These are phyloP conservation scores for Platismatia glauca DNA, from an alignment of 495 filamentous ascomycete genomes.

Conservation along the genomic window DNA sequence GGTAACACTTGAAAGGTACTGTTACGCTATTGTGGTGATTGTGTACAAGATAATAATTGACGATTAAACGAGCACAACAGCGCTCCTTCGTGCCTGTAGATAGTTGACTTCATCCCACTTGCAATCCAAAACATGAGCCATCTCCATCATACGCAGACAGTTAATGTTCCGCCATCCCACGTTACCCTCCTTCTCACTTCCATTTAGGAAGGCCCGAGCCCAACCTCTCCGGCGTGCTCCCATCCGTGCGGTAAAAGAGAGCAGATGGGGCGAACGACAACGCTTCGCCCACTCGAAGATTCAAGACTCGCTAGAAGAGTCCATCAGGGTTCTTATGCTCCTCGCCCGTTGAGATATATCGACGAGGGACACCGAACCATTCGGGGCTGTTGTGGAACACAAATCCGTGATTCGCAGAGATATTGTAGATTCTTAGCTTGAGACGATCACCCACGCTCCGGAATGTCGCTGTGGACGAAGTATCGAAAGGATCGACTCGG, in stretches of 20 bases:
- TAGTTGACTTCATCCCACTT: not conserved
- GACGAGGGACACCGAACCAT: not conserved
- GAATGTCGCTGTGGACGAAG: conserved; percentile 65
- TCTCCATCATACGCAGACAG: not conserved
- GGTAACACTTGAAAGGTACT: not conserved
- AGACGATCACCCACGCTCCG: conserved; percentile 54
- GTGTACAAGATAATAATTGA: no score
- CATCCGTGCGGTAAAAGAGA: not conserved
- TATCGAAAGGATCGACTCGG: conserved; percentile 50
- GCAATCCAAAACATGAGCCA: not conserved
- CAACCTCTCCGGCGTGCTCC: not conserved
- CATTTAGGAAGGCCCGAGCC: not conserved
- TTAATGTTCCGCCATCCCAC: not conserved
- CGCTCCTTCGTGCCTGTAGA: not conserved
- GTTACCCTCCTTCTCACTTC: not conserved
- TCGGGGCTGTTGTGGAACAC: conserved; percentile 46
- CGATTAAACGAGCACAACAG: no score
- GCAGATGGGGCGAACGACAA: not conserved
- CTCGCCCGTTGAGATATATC: not conserved
- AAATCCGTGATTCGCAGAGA: conserved; percentile 57
- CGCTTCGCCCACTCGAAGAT: not conserved
- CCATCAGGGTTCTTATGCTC: not conserved
- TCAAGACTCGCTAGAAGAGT: not conserved
- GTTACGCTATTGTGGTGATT: no score
- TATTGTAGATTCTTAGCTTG: conserved; percentile 73